phyloP scores from a whole-genome alignment of 208 protist species.

The Trypanosoma rangeli region DNA sequence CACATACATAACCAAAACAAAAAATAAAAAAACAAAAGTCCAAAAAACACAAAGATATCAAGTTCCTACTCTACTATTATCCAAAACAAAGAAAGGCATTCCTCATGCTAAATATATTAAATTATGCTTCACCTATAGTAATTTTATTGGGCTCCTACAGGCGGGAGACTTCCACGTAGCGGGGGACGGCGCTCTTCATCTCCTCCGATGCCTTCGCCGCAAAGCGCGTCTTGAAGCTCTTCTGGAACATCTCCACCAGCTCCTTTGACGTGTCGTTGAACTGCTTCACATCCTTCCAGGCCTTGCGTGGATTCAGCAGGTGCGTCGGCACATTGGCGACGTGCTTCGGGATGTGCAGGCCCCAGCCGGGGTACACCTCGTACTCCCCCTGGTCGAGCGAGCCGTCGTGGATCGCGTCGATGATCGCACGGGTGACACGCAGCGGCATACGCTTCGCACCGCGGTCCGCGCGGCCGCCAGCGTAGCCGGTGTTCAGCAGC shows the following conservation, averaged over 20 bases:
- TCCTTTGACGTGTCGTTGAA: constrained; percentile 85
- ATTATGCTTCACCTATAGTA: neutral
- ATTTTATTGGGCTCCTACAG: constrained; percentile 26
- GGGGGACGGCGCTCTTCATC: constrained; percentile 83
- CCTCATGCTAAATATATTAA: neutral
- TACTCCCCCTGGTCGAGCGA: constrained; percentile 77
- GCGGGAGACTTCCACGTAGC: constrained; percentile 49
- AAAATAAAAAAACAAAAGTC: neutral
- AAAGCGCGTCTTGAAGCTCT: constrained; percentile 93
- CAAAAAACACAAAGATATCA: neutral
- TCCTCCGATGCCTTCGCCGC: constrained; percentile 70
- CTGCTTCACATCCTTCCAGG: constrained; percentile 85
- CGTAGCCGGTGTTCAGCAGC: constrained; percentile 97
- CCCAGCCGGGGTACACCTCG: constrained; percentile 82
- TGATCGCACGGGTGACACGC: constrained; percentile 93
- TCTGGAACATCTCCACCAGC: constrained; percentile 90
- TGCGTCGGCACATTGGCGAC: constrained; percentile 76
- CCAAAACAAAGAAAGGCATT: constrained; percentile 10
- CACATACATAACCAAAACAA: neutral
- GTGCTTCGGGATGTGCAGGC: constrained; percentile 85
- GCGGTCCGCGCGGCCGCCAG: constrained; percentile 80
- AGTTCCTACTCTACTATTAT: neutral
- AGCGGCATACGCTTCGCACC: constrained; percentile 91
- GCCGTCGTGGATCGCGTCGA: constrained; percentile 96
- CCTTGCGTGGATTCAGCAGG: constrained; percentile 89